Conservation (phyloP, 768 basidiomycete species). For the Favolaschia claudopus region DNA sequence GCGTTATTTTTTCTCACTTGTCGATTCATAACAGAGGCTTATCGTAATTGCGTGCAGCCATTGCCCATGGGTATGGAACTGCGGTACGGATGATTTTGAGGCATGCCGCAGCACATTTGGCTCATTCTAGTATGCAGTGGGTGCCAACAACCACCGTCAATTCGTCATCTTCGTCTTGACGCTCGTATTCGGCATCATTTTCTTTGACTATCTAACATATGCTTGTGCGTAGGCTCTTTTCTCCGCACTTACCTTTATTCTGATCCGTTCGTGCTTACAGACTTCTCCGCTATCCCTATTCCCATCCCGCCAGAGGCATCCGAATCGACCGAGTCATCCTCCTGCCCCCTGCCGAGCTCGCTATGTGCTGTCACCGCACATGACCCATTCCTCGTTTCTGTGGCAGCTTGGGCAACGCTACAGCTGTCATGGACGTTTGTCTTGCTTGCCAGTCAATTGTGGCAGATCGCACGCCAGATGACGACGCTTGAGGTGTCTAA, state of each 20-base stretch:
- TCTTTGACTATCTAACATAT: slow-evolving; percentile 87
- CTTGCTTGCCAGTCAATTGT: slow-evolving; percentile 84
- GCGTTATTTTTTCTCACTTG: slow-evolving; percentile 38
- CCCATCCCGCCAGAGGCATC: slow-evolving; percentile 36
- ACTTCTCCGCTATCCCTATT: slow-evolving; percentile 57
- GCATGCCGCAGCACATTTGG: background rate
- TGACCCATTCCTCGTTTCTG: slow-evolving; percentile 86
- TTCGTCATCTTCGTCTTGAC: slow-evolving; percentile 92
- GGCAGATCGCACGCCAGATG: slow-evolving; percentile 94
- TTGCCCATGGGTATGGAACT: slow-evolving; percentile 99
- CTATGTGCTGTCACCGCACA: slow-evolving; percentile 75
- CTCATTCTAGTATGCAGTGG: slow-evolving; percentile 59
- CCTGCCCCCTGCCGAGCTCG: slow-evolving; percentile 71
- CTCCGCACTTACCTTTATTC: background rate
- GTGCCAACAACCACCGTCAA: slow-evolving; percentile 92
- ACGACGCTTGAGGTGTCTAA: slow-evolving; percentile 97
- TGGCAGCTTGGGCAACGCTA: slow-evolving; percentile 86
- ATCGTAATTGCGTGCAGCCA: slow-evolving; percentile 65
- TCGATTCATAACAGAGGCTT: background rate
- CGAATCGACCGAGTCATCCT: slow-evolving; percentile 52
- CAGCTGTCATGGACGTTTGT: slow-evolving; percentile 96
- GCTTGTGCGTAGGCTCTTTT: slow-evolving; percentile 64
- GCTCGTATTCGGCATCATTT: slow-evolving; percentile 79
- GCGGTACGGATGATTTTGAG: slow-evolving; percentile 64
- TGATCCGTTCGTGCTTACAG: slow-evolving; percentile 40